Base-by-base conservation (phyloP, 768 basidiomycete genomes). In the Serendipita indica region DNA sequence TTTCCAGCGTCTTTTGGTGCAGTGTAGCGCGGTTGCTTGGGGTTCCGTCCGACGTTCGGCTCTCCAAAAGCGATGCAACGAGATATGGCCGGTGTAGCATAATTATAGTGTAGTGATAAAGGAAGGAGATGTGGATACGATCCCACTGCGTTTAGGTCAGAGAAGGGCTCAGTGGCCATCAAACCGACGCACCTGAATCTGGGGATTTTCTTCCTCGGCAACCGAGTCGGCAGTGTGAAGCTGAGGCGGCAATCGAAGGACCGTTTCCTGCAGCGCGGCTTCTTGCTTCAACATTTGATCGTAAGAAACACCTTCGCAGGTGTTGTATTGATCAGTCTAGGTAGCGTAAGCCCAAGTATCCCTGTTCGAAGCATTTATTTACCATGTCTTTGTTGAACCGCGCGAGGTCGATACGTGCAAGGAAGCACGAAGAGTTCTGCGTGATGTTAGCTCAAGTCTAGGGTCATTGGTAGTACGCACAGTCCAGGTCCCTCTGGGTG, bases 331-430 rank as follows among this genome's bases (percentile, higher is more conserved):
- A 30, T 54, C 49, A 10, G 30, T 30, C 49, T 54, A 5, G 5
- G 27, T 18, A 43, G 27, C n/a, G n/a, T 7, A 37, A 10, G 18
- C 35, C 35, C 18, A 37, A 10, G 18, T 37, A 37, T 37, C 35
- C 35, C 18, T 37, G 10, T 37, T 37, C 35, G 10, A 18, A 10
- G 18, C 35, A 37, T 18, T 43, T 5, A n/a, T 25, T n/a, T 43
- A 43, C 49, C 25, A 54, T 2, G 22, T 54, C 49, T 2, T 28
- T 27, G 10, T 2, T 54, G 1, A 27, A 18, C 49, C 10, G 22
- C 12, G 49, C 49, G n/a, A 54, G 25, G 49, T 54, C 49, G 2
- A 54, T 54, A 16, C 49, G 22, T n/a, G 49, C 49, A 7, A 54
- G 32, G 10, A 54, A 30, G 1, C 16, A 33, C 12, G 49, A 54